Conservation (phyloP, 495 filamentous ascomycete genomes). For the Penicillium bialowiezense region DNA sequence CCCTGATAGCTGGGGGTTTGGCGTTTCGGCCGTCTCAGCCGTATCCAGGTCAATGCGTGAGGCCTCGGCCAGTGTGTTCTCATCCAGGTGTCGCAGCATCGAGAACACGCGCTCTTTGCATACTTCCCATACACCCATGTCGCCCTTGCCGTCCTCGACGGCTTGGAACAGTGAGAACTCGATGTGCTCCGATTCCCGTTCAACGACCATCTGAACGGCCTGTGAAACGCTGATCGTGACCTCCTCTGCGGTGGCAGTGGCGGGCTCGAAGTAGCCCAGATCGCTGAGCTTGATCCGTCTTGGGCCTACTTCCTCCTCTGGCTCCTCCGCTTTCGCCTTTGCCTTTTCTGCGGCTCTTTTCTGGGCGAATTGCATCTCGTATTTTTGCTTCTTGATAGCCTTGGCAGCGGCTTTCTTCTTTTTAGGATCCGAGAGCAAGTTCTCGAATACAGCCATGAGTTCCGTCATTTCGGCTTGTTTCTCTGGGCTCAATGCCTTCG, state of each 20-base stretch:
- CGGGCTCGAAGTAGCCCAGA: constrained; percentile 19
- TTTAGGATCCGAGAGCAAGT: constrained; percentile 20
- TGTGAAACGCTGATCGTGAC: constrained; percentile 16
- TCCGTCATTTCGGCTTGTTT: constrained; percentile 22
- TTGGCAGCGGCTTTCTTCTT: constrained; percentile 2
- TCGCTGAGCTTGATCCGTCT: constrained; percentile 15
- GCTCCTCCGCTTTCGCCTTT: constrained; percentile 1
- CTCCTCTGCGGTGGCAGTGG: constrained; percentile 4
- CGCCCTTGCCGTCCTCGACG: constrained; percentile 48
- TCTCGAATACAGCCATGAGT: constrained; percentile 30
- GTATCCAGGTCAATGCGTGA: not conserved
- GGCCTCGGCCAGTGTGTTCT: constrained; percentile 6
- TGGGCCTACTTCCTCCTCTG: not conserved
- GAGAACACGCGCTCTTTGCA: constrained; percentile 69
- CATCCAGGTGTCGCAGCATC: constrained; percentile 48
- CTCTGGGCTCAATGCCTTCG: constrained; percentile 3
- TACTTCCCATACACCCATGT: constrained; percentile 68
- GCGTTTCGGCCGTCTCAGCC: not conserved
- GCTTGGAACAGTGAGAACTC: constrained; percentile 25
- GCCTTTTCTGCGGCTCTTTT: constrained; percentile 1
- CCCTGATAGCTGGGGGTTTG: not conserved
- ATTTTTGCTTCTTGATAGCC: not conserved
- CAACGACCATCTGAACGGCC: constrained; percentile 27
- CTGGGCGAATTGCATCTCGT: not conserved
- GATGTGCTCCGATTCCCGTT: constrained; percentile 28